Evolutionary conservation across 768 basidiomycete species (phyloP).

Genomic region (Rhizopogon rudus): DNA sequence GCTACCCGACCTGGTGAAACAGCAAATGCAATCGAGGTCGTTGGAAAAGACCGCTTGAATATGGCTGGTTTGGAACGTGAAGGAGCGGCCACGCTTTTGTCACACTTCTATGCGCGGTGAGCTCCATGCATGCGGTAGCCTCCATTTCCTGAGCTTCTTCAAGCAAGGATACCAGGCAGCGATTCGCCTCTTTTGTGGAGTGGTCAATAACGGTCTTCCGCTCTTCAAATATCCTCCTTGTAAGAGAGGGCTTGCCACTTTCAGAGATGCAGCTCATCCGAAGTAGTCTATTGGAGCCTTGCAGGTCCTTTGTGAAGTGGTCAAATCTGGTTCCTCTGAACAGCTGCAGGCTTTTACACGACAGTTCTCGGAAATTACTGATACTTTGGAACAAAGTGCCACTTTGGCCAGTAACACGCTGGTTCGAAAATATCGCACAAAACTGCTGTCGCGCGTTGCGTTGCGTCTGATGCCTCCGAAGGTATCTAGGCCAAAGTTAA

Average conservation of each 20-base stretch:
- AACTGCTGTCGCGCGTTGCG: slow-evolving; percentile 62
- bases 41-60: slow-evolving; percentile 53
- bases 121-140: slow-evolving; percentile 12
- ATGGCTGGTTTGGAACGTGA: slow-evolving; percentile 83
- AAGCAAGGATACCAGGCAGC: slow-evolving; percentile 55
- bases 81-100: slow-evolving; percentile 74
- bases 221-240: slow-evolving; percentile 45
- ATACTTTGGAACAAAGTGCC: slow-evolving; percentile 35
- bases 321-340: slow-evolving; percentile 56
- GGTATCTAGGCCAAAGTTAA: slow-evolving; percentile 16
- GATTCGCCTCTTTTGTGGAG: slow-evolving; percentile 48
- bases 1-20: slow-evolving; percentile 46
- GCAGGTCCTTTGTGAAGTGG: slow-evolving; percentile 65
- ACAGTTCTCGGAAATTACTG: slow-evolving; percentile 41
- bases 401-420: slow-evolving; percentile 52
- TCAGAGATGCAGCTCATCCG: slow-evolving; percentile 1
- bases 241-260: slow-evolving; percentile 23
- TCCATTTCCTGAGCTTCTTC: not conserved
- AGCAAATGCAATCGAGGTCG: slow-evolving; percentile 47
- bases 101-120: slow-evolving; percentile 77
- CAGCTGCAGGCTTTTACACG: slow-evolving; percentile 41
- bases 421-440: slow-evolving; percentile 63
- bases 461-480: slow-evolving; percentile 56
- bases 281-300: slow-evolving; percentile 62
- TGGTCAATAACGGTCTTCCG: slow-evolving; percentile 38